Evolutionary conservation across 1,284 basidiomycete genomes (phyloP).

Genomic region (Butyriboletus appendiculatus): DNA sequence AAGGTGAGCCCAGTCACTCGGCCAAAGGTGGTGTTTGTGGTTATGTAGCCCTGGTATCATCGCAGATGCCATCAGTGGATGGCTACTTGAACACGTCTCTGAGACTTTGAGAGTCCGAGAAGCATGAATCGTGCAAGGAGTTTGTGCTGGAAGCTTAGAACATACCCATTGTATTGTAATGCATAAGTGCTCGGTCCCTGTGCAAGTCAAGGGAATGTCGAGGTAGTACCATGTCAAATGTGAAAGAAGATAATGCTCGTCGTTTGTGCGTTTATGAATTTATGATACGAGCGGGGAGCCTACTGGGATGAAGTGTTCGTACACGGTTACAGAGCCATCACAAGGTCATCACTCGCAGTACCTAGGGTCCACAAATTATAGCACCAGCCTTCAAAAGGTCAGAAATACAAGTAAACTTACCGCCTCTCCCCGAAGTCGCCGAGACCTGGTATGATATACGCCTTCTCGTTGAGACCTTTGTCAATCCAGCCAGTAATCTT

Average conservation of each 20-base stretch:
- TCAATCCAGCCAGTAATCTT: conserved; percentile 98
- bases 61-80: conserved; percentile 14
- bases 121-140: not conserved
- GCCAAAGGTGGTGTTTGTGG: not conserved
- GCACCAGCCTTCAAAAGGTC: not conserved
- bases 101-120: not conserved
- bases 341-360: conserved; percentile 21
- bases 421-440: conserved; percentile 92
- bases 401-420: conserved; percentile 36
- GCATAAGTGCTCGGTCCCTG: not conserved
- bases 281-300: not conserved
- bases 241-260: not conserved
- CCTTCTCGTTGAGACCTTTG: conserved; percentile 87
- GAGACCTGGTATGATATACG: conserved; percentile 88
- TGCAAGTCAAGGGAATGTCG: not conserved
- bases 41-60: not conserved
- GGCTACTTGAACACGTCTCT: conserved; percentile 9
- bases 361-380: conserved; percentile 6
- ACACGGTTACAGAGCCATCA: not conserved
- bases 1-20: conserved; percentile 1
- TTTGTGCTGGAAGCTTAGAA: not conserved
- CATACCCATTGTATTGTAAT: not conserved
- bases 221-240: not conserved
- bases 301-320: too few relatives aligned
- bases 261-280: too few relatives aligned